phyloP scores from a whole-genome alignment of 2,329 filamentous ascomycete genomes.

The Monosporascus cannonballus region DNA sequence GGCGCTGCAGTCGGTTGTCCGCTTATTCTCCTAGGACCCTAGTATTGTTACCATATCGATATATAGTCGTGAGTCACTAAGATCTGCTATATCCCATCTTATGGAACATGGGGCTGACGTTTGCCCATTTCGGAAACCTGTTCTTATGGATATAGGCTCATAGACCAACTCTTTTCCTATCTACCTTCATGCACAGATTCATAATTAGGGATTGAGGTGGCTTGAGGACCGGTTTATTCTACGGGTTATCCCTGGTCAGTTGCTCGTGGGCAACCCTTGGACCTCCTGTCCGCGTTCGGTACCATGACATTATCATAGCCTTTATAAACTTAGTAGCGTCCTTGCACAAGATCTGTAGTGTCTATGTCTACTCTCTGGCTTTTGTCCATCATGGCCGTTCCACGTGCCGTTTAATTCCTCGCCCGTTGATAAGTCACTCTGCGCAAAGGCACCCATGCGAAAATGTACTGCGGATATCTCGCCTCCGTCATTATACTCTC shows the following conservation, averaged over 20 bases:
- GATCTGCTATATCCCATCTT: background rate
- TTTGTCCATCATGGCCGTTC: background rate
- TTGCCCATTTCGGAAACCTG: background rate
- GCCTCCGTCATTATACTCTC: slow-evolving; percentile 8
- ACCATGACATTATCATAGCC: background rate
- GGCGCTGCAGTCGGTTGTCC: no score
- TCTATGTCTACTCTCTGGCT: no score
- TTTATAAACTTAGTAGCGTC: background rate
- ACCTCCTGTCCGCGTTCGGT: background rate
- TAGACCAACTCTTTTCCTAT: background rate
- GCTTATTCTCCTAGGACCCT: background rate
- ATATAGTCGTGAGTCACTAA: background rate
- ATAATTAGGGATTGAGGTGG: background rate
- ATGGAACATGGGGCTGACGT: background rate
- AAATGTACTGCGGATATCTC: slow-evolving; percentile 11
- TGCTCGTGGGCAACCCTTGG: background rate
- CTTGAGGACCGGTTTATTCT: background rate
- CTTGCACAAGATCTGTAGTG: background rate
- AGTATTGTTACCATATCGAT: background rate
- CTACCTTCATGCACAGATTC: background rate
- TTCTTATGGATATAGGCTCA: background rate
- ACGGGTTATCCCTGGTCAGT: background rate
- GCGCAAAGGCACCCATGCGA: background rate
- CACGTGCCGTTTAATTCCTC: background rate
- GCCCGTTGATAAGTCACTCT: background rate